These are phyloP conservation scores for Aphanomyces euteiches DNA, from an alignment of 352 stramenopile genomes.

Conservation along the genomic window DNA sequence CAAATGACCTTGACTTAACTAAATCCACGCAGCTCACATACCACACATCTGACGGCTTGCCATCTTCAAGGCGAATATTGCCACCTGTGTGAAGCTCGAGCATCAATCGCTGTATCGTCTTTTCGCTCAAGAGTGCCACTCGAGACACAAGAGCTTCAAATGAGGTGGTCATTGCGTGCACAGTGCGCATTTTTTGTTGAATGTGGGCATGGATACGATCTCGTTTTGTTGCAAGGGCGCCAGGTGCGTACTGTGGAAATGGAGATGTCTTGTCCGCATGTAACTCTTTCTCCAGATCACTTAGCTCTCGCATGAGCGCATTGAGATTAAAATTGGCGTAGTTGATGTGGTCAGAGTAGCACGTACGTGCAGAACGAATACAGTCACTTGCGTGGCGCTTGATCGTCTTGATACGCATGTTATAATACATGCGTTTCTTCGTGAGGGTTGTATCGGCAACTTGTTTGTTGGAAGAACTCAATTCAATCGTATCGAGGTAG, in stretches of 20 bases:
- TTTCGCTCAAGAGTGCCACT: conserved; percentile 56
- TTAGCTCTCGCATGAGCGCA: conserved; percentile 35
- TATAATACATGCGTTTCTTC: conserved; percentile 96
- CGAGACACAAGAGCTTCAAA: conserved; percentile 47
- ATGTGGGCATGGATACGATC: conserved; percentile 43
- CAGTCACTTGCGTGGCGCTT: conserved; percentile 67
- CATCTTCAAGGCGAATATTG: conserved; percentile 89
- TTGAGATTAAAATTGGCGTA: conserved; percentile 39
- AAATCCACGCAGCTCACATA: conserved; percentile 81
- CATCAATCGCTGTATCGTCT: conserved; percentile 75
- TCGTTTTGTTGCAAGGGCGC: conserved; percentile 34
- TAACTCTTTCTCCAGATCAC: conserved; percentile 56
- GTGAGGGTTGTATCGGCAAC: conserved; percentile 88
- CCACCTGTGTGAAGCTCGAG: conserved; percentile 88
- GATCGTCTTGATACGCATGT: conserved; percentile 90
- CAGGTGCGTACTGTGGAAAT: conserved; percentile 4
- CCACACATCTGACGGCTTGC: conserved; percentile 74
- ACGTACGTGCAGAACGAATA: conserved; percentile 44
- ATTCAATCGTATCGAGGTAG: conserved; percentile 68
- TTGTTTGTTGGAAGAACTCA: conserved; percentile 77
- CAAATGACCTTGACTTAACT: conserved; percentile 64
- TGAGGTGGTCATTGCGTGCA: conserved; percentile 59
- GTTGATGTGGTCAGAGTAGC: conserved; percentile 31
- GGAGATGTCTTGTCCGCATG: conserved; percentile 21
- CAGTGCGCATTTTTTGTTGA: conserved; percentile 37